A percentile compares a stretch with the other conserved stretches of the same genome.
Conservation (phyloP, 2,329 filamentous ascomycete species). For the Paramyrothecium roridum region DNA sequence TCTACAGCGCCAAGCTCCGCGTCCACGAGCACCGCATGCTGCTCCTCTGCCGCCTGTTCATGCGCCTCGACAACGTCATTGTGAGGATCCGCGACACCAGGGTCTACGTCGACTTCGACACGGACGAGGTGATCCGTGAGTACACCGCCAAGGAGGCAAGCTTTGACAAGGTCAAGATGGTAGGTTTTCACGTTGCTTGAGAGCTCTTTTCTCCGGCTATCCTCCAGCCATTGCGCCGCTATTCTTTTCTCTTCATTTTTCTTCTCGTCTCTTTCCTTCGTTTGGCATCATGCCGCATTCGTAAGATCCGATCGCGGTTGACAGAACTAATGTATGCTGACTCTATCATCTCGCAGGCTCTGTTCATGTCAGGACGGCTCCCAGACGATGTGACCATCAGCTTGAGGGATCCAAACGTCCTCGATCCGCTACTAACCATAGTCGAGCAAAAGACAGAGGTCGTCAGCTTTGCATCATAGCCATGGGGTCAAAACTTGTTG, state of each 20-base stretch:
- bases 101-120: constrained; percentile 85
- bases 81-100: constrained; percentile 86
- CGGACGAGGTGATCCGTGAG: constrained; percentile 77
- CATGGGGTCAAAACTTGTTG: background rate
- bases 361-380: constrained; percentile 45
- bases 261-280: too few species aligned
- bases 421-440: constrained; percentile 66
- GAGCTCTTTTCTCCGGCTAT: background rate
- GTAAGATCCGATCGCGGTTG: too few species aligned
- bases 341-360: constrained; percentile 30
- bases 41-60: constrained; percentile 81
- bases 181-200: constrained; percentile 34
- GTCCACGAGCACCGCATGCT: constrained; percentile 90
- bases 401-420: constrained; percentile 74
- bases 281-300: too few species aligned
- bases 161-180: constrained; percentile 73
- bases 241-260: background rate
- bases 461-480: constrained; percentile 13
- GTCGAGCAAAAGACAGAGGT: constrained; percentile 66
- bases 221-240: background rate
- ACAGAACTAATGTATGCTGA: background rate
- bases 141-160: constrained; percentile 83
- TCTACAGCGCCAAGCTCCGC: constrained; percentile 85
- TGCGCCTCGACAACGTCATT: constrained; percentile 88
- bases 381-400: constrained; percentile 74